phyloP scores from a whole-genome alignment of 148 eudicot species.

The Spergularia marina region DNA sequence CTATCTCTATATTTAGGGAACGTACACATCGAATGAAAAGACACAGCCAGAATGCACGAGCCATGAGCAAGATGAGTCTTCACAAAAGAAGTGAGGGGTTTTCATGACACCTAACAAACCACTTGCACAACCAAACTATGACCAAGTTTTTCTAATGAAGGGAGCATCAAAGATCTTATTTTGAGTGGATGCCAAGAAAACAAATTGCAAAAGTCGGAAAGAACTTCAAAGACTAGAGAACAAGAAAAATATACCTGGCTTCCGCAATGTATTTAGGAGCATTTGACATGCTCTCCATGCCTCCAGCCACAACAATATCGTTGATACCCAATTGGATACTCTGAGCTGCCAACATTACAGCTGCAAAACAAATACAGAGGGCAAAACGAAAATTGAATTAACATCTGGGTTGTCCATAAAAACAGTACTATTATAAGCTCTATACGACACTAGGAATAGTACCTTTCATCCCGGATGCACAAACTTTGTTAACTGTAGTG shows the following conservation, averaged over 20 bases:
- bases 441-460: background rate
- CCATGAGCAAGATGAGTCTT: background rate
- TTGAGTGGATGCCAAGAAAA: background rate
- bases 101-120: background rate
- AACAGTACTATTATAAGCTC: background rate
- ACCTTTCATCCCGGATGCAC: slow-evolving; percentile 99
- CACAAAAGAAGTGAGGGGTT: background rate
- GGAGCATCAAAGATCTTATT: background rate
- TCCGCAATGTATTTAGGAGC: slow-evolving; percentile 88
- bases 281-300: slow-evolving; percentile 99
- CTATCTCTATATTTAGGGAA: background rate
- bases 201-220: background rate
- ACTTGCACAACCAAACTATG: background rate
- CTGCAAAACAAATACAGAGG: slow-evolving; percentile 41
- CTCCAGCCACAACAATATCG: slow-evolving; percentile 96
- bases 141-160: background rate
- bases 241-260: slow-evolving; percentile 55
- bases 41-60: background rate
- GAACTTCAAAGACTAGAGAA: slow-evolving; percentile 3
- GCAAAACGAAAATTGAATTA: background rate
- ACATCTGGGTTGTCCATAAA: background rate
- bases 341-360: slow-evolving; percentile 95
- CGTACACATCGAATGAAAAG: no score
- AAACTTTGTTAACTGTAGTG: slow-evolving; percentile 94
- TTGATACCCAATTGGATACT: slow-evolving; percentile 92